phyloP scores from a whole-genome alignment of 352 stramenopile species.

The Phytophthora crassamura region DNA sequence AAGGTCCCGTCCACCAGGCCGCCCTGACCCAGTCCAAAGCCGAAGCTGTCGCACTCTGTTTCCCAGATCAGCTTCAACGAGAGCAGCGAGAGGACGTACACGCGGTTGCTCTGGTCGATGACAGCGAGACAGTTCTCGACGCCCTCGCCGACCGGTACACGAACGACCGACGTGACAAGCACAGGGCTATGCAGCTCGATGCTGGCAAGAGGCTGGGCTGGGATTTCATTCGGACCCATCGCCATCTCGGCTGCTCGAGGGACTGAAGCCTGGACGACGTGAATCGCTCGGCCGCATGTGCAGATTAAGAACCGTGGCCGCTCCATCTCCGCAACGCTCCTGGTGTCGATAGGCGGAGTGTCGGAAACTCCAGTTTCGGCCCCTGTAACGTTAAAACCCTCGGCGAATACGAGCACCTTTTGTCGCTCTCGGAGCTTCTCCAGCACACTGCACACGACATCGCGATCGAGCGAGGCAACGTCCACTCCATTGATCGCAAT shows the following conservation, averaged over 20 bases:
- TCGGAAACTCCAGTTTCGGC: conserved; percentile 21
- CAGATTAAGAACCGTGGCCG: conserved; percentile 63
- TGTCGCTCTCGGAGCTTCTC: conserved; percentile 57
- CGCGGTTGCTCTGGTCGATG: conserved; percentile 67
- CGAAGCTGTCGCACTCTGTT: conserved; percentile 41
- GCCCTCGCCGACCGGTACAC: conserved; percentile 57
- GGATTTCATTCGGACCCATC: conserved; percentile 51
- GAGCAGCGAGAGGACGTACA: conserved; percentile 73
- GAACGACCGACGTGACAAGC: conserved; percentile 57
- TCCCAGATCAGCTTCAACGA: conserved; percentile 64
- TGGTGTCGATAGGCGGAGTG: conserved; percentile 9
- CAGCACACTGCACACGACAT: conserved; percentile 54
- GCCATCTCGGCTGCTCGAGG: conserved; percentile 70
- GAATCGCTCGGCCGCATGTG: conserved; percentile 60
- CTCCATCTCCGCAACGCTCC: conserved; percentile 42
- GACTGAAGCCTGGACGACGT: conserved; percentile 56
- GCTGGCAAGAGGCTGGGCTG: conserved; percentile 54
- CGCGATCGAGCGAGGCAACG: conserved; percentile 42
- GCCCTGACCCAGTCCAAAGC: conserved; percentile 38
- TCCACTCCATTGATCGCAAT: conserved; percentile 67
- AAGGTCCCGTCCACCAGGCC: conserved; percentile 53
- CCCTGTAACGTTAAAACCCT: conserved; percentile 36
- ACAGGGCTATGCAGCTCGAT: conserved; percentile 55
- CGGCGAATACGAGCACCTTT: conserved; percentile 62
- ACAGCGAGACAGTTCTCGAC: conserved; percentile 73